A percentile compares a stretch with the other conserved stretches of the same genome.
These are phyloP conservation scores for Ceratobasidium sp. DNA, from an alignment of 1,284 basidiomycete species.

Conservation along the genomic window DNA sequence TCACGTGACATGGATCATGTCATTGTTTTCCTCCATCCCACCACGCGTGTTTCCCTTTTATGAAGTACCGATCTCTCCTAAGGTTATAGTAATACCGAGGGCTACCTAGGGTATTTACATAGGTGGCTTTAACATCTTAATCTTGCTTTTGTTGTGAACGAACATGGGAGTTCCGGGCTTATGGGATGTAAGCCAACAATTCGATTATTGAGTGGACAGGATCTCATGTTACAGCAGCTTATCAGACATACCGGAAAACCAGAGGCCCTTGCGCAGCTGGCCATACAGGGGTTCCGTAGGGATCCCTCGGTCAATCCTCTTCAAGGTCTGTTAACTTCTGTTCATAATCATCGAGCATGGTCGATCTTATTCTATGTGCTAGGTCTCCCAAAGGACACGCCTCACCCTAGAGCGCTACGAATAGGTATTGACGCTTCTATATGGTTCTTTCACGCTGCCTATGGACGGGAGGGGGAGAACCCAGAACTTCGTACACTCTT, in stretches of 20 bases:
- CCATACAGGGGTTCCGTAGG: conserved; percentile 55
- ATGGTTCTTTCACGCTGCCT: conserved; percentile 63
- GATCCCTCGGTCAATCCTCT: conserved; percentile 56
- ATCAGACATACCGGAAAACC: conserved; percentile 51
- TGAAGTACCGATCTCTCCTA: background rate
- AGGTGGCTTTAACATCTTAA: background rate
- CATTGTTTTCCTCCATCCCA: background rate
- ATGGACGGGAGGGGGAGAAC: conserved; percentile 59
- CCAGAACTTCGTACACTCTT: conserved; percentile 65
- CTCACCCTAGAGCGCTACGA: conserved; percentile 30
- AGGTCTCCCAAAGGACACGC: conserved; percentile 10
- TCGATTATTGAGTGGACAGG: background rate
- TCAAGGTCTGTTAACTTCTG: conserved; percentile 54
- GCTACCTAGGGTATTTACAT: background rate
- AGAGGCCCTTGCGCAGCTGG: conserved; percentile 50
- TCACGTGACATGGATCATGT: background rate
- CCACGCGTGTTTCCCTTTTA: background rate
- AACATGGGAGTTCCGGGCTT: conserved; percentile 60
- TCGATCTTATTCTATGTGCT: conserved; percentile 19
- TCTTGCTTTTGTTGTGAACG: background rate
- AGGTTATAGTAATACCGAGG: background rate
- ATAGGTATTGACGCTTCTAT: conserved; percentile 50
- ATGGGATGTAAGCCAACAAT: conserved; percentile 57
- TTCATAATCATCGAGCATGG: background rate
- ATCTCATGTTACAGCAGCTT: conserved; percentile 36